Conservation (phyloP, 495 filamentous ascomycete species). For the Chlorociboria aeruginascens region DNA sequence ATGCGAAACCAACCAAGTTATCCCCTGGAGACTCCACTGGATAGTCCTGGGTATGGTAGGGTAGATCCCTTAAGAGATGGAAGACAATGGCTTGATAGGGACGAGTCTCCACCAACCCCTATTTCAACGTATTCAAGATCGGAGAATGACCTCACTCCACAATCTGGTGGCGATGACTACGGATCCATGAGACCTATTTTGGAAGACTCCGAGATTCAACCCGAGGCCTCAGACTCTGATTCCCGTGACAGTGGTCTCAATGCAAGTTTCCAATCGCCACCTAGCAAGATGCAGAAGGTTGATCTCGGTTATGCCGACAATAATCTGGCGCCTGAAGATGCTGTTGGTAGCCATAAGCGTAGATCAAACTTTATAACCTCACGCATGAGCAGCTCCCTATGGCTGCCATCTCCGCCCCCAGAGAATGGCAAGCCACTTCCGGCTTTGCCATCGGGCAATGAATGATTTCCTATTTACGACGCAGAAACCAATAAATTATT, state of each 20-base stretch:
- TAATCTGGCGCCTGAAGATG: no score
- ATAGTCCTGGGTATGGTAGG: slow-evolving; percentile 3
- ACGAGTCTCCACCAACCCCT: slow-evolving; percentile 11
- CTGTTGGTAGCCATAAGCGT: no score
- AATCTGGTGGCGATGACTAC: slow-evolving; percentile 7
- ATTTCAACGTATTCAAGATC: slow-evolving; percentile 8
- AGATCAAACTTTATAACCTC: no score
- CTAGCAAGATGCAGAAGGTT: no score
- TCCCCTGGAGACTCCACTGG: slow-evolving; percentile 10
- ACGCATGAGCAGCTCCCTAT: background rate
- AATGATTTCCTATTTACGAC: no score
- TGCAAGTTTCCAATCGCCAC: no score
- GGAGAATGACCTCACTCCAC: slow-evolving; percentile 9
- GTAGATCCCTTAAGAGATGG: background rate
- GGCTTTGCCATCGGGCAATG: slow-evolving; percentile 24
- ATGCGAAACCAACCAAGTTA: background rate
- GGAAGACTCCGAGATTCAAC: no score
- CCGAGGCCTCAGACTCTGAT: no score
- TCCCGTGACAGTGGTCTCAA: no score
- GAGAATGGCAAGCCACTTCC: slow-evolving; percentile 32
- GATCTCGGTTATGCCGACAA: no score
- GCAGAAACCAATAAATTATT: no score
- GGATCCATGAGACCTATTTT: no score
- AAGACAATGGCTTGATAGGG: slow-evolving; percentile 11
- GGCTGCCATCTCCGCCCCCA: slow-evolving; percentile 5